These are phyloP conservation scores for Diphasiastrum complanatum DNA, from an alignment of 83 land plant genomes.

Conservation along the genomic window DNA sequence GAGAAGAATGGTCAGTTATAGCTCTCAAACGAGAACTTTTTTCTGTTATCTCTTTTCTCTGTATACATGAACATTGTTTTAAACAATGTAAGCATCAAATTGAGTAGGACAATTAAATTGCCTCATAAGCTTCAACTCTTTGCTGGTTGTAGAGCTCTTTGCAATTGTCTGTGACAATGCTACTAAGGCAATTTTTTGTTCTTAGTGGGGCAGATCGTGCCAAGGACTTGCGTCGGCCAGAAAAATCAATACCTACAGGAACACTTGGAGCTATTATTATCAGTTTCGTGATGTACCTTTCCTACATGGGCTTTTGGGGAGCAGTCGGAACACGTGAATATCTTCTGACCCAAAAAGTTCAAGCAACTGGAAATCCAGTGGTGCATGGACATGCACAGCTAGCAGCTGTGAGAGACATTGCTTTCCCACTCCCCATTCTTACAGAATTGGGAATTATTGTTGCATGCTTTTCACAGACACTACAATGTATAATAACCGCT, in stretches of 20 bases:
- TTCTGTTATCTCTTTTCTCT: no score
- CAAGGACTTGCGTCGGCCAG: slow-evolving; percentile 24
- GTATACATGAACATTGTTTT: no score
- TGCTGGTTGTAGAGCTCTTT: no score
- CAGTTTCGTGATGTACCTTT: slow-evolving; percentile 28
- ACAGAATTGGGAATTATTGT: slow-evolving; percentile 30
- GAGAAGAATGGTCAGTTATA: no score
- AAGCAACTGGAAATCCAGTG: not conserved
- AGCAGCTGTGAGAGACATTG: slow-evolving; percentile 22
- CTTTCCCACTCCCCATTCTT: slow-evolving; percentile 27
- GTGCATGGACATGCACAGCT: slow-evolving; percentile 17
- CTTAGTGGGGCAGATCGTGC: slow-evolving; percentile 39
- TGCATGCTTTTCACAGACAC: slow-evolving; percentile 29
- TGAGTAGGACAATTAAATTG: no score
- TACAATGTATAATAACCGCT: slow-evolving; percentile 31
- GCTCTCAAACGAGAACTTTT: no score
- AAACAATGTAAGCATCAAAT: no score
- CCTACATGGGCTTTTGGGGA: slow-evolving; percentile 34
- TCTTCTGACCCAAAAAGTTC: slow-evolving; percentile 16
- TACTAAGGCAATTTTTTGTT: no score
- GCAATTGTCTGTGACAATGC: no score
- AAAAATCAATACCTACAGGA: slow-evolving; percentile 28
- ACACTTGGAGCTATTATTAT: slow-evolving; percentile 31
- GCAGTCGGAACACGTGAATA: slow-evolving; percentile 33
- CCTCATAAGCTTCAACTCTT: no score